These are phyloP conservation scores for Phanerodontia chrysosporium DNA, from an alignment of 768 basidiomycete genomes.

Conservation along the genomic window DNA sequence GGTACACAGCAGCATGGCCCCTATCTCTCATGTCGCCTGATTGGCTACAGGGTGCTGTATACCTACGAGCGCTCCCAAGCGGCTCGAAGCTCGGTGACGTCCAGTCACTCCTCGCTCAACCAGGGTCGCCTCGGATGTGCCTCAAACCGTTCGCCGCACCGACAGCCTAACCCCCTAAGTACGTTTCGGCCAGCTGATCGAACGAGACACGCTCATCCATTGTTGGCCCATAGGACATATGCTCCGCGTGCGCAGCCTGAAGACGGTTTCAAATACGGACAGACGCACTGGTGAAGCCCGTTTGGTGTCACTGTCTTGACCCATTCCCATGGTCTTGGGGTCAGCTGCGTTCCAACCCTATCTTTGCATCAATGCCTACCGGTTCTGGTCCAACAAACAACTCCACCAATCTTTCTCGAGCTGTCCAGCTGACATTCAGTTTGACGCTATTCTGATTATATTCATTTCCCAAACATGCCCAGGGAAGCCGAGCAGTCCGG, in stretches of 20 bases:
- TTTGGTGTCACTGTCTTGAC: neutral
- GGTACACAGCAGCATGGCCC: conserved; percentile 1
- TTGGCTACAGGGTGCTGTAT: neutral
- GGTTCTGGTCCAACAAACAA: conserved; percentile 2
- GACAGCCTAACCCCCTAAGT: neutral
- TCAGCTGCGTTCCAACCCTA: conserved; percentile 12
- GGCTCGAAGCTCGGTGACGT: neutral
- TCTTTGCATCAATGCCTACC: conserved; percentile 1
- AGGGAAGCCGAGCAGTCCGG: conserved; percentile 7
- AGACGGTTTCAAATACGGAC: neutral
- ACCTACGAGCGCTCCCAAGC: neutral
- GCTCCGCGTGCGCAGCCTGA: neutral
- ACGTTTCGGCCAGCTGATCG: neutral
- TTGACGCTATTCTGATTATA: conserved; percentile 2
- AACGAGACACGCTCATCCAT: neutral
- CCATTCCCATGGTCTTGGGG: conserved; percentile 12
- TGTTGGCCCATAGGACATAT: neutral
- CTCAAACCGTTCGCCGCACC: neutral
- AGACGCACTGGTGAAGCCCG: neutral
- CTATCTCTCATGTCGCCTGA: neutral
- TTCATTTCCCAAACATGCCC: neutral
- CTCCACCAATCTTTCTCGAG: neutral
- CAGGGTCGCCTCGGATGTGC: neutral
- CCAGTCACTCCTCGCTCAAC: neutral
- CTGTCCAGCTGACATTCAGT: conserved; percentile 9